Conservation (phyloP, 176 grass and related monocot genomes). For the Rhynchospora breviuscula region DNA sequence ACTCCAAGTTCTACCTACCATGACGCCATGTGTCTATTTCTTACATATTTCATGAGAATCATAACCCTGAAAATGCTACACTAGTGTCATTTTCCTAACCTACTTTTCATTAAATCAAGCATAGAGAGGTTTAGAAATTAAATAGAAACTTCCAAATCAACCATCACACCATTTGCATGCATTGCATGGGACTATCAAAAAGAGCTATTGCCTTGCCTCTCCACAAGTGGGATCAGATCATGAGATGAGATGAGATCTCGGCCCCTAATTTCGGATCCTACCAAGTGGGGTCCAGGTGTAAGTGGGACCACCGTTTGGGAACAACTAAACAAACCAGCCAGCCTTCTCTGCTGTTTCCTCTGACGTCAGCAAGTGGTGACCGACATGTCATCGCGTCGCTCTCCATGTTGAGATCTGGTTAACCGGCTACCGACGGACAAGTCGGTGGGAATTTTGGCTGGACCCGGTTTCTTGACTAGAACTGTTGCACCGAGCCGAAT, state of each 20-base stretch:
- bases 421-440: constrained; percentile 38
- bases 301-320: neutral
- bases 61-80: neutral
- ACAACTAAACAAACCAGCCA: neutral
- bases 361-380: constrained; percentile 4
- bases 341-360: neutral
- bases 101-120: neutral
- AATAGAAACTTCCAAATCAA: constrained; percentile 11
- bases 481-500: neutral
- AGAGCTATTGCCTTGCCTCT: neutral
- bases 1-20: neutral
- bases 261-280: neutral
- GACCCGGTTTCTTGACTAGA: neutral
- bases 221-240: too few species aligned
- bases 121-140: neutral
- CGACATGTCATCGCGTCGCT: constrained; percentile 24
- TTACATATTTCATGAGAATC: neutral
- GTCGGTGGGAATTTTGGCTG: neutral
- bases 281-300: neutral
- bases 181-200: neutral
- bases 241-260: neutral
- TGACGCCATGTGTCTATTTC: constrained; percentile 1
- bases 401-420: neutral
- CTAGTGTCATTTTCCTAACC: constrained; percentile 6
- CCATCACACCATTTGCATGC: neutral